These are phyloP conservation scores for Saccharomycopsis babjevae DNA, from an alignment of 805 yeast genomes.

Conservation along the genomic window DNA sequence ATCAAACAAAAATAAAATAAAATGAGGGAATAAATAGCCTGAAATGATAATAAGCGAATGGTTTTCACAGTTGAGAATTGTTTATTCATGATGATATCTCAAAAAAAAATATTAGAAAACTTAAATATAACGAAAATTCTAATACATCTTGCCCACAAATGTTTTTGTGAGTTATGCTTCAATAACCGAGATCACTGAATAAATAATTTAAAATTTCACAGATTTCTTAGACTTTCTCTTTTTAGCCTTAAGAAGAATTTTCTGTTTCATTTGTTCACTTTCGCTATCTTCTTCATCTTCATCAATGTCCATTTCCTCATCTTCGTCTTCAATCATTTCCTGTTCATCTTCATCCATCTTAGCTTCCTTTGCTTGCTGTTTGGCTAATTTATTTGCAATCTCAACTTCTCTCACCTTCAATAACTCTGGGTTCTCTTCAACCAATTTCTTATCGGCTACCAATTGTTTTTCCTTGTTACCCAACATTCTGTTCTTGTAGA, in stretches of 20 bases:
- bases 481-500: constrained; percentile 98
- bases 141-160: neutral
- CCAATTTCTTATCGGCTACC: constrained; percentile 78
- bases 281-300: constrained; percentile 45
- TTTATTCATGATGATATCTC: neutral
- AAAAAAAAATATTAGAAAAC: neutral
- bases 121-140: neutral
- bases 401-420: constrained; percentile 91
- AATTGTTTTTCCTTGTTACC: constrained; percentile 86
- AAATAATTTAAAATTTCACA: constrained; percentile 7
- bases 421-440: constrained; percentile 80
- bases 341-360: constrained; percentile 38
- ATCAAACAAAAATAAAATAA: neutral
- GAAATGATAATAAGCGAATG: neutral
- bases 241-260: constrained; percentile 25
- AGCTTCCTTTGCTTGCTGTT: constrained; percentile 48
- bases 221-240: constrained; percentile 21
- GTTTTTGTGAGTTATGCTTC: neutral
- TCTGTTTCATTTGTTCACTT: constrained; percentile 46
- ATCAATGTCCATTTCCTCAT: constrained; percentile 39
- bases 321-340: constrained; percentile 37
- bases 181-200: no score
- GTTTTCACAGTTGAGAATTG: neutral
- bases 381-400: constrained; percentile 65
- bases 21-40: neutral